Conservation (phyloP, 2,329 filamentous ascomycete species). For the Septoria linicola region DNA sequence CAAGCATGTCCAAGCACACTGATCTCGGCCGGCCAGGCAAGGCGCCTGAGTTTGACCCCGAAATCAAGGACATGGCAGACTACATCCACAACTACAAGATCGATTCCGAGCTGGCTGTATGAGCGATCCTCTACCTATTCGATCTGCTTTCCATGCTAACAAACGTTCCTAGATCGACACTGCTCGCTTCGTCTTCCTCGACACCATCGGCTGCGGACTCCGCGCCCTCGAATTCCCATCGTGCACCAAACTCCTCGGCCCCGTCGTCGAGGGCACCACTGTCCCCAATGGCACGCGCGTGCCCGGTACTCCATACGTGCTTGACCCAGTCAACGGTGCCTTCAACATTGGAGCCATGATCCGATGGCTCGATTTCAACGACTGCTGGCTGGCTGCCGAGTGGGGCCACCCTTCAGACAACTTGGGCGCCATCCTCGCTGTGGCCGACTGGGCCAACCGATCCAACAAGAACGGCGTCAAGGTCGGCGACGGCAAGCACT, state of each 20-base stretch:
- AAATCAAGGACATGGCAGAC: constrained; percentile 91
- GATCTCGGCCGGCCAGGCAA: constrained; percentile 35
- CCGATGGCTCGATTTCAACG: constrained; percentile 99
- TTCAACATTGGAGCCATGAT: constrained; percentile 99
- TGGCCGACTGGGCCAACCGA: constrained; percentile 95
- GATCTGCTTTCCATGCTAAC: constrained; percentile 21
- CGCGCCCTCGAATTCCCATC: constrained; percentile 94
- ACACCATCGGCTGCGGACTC: constrained; percentile 94
- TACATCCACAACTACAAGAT: constrained; percentile 93
- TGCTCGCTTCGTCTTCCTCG: constrained; percentile 91
- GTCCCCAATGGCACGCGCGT: constrained; percentile 92
- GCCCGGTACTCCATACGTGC: constrained; percentile 86
- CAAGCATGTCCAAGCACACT: constrained; percentile 35
- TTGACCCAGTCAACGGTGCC: constrained; percentile 91
- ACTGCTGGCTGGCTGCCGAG: constrained; percentile 98
- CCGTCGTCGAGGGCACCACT: constrained; percentile 82
- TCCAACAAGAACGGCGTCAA: constrained; percentile 85
- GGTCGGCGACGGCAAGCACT: constrained; percentile 69
- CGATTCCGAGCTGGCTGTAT: constrained; percentile 86
- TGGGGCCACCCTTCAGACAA: constrained; percentile 99
- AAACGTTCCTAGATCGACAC: constrained; percentile 72
- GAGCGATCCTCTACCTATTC: no score
- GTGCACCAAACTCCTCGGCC: constrained; percentile 91
- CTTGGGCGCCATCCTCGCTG: constrained; percentile 90
- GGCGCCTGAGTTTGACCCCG: constrained; percentile 67